Percentiles rank a stretch among this genome's conserved stretches.
These are phyloP conservation scores for Paecilomyces variotii DNA, from an alignment of 2,329 filamentous ascomycete species.

Conservation along the genomic window DNA sequence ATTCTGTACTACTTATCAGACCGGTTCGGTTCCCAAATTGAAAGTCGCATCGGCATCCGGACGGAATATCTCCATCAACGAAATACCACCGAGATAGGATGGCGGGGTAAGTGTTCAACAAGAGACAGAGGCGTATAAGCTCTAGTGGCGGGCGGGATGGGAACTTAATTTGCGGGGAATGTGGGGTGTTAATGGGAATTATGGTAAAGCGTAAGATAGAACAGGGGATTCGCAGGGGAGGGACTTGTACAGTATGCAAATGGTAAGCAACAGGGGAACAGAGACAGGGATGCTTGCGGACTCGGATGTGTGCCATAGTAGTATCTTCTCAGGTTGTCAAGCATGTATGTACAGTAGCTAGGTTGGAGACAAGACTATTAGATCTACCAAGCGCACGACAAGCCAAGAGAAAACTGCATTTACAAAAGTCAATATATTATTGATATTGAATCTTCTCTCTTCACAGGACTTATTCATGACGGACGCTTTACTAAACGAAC, in stretches of 20 bases:
- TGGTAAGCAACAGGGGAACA: neutral
- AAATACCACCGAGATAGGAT: neutral
- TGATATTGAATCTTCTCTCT: neutral
- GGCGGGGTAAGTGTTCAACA: neutral
- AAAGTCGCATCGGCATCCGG: neutral
- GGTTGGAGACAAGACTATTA: neutral
- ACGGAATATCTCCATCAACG: neutral
- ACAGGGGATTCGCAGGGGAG: neutral
- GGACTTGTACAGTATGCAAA: neutral
- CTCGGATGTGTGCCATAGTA: neutral
- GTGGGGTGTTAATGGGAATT: no score
- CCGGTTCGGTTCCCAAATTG: neutral
- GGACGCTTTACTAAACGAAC: neutral
- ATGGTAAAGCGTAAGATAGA: neutral
- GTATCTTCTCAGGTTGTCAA: neutral
- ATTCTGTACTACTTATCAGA: no score
- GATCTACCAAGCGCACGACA: neutral
- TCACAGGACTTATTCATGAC: neutral
- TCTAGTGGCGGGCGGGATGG: neutral
- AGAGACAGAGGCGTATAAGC: neutral
- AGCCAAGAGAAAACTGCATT: neutral
- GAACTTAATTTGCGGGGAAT: neutral
- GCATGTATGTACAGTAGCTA: neutral
- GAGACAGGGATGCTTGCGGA: neutral
- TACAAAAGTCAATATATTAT: neutral